Evolutionary conservation across 163 green algal species (phyloP), one percentile per base, ranked within the genome.

Genomic region (Scenedesmus sp.): DNA sequence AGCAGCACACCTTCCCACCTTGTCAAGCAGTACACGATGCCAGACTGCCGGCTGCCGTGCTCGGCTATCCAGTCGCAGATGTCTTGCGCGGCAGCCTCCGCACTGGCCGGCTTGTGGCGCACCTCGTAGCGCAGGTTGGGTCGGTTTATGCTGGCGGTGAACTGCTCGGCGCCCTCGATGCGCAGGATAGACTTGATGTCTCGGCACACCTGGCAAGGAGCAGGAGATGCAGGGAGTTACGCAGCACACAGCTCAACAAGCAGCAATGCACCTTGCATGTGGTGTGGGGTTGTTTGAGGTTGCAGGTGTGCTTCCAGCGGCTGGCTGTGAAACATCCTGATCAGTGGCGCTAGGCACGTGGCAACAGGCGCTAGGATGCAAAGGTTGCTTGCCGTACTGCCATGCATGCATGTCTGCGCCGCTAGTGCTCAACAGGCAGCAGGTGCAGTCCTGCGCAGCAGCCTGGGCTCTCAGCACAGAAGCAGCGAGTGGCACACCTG

Each of bases 71-170:
- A 88, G 26, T 26, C 46, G 18, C 79, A 66, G 70, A 95, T 86
- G 2, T 93, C 85, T 54, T 67, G 83, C 64, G 56, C 59, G 16
- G 79, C 88, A 70, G 62, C 88, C 23, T 84, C 88, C 15, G 77
- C 77, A 7, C 64, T 64, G 9, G 79, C 81, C 4, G 79, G 34
- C 94, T 98, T 98, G 76, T 96, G 95, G 12, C 90, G 26, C 67
- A 99, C 96, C 93, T 98, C 95, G 92, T 99, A 99, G 84, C 20
- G 95, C 94, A 99, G 94, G 94, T 99, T 99, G n/a, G 94, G 93
- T 18, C 97, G 94, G 94, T 99, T 98, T 95, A 99, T 98, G 89
- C 94, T 98, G 55, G 95, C 96, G 60, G 96, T 95, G 95, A 99
- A 99, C 94, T 97, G 83, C 91, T 98, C 96, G 77, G 93, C 94